Evolutionary conservation across 306 rosid genomes (phyloP).

Genomic region (Lagenaria siceraria): DNA sequence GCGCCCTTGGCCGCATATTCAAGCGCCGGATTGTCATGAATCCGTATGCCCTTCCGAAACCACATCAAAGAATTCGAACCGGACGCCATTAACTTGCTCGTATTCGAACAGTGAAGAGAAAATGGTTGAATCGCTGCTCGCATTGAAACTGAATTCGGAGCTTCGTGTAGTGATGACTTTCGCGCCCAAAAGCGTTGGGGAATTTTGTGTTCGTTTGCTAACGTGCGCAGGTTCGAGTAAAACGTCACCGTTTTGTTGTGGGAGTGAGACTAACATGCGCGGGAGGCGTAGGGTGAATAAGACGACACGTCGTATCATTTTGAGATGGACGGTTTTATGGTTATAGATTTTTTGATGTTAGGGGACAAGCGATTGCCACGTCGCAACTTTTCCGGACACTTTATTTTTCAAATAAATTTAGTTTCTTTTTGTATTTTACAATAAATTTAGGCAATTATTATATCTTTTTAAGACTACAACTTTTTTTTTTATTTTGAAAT

Average conservation of each 20-base stretch:
- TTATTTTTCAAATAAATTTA: not conserved
- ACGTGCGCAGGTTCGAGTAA: conserved; percentile 16
- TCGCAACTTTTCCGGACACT: not conserved
- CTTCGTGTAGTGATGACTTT: not conserved
- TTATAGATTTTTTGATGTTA: not conserved
- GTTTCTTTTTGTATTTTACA: not conserved
- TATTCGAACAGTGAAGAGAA: not conserved
- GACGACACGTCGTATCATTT: not conserved
- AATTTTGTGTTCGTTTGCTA: not conserved
- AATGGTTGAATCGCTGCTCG: conserved; percentile 1
- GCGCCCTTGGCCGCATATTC: conserved; percentile 36
- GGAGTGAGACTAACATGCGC: not conserved
- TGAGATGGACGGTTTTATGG: not conserved
- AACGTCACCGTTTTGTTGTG: not conserved
- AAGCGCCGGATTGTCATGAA: conserved; percentile 90
- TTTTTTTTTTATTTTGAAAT: too few species aligned
- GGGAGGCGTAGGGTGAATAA: not conserved
- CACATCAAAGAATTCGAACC: conserved; percentile 59
- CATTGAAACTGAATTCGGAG: not conserved
- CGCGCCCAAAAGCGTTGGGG: conserved; percentile 25
- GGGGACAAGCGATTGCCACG: not conserved
- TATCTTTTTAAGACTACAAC: too few species aligned
- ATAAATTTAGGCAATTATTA: too few species aligned
- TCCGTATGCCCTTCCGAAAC: conserved; percentile 87
- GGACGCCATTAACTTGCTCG: conserved; percentile 19